These are phyloP conservation scores for Alternaria angustiovoidea DNA, from an alignment of 2,329 filamentous ascomycete genomes.

Conservation along the genomic window DNA sequence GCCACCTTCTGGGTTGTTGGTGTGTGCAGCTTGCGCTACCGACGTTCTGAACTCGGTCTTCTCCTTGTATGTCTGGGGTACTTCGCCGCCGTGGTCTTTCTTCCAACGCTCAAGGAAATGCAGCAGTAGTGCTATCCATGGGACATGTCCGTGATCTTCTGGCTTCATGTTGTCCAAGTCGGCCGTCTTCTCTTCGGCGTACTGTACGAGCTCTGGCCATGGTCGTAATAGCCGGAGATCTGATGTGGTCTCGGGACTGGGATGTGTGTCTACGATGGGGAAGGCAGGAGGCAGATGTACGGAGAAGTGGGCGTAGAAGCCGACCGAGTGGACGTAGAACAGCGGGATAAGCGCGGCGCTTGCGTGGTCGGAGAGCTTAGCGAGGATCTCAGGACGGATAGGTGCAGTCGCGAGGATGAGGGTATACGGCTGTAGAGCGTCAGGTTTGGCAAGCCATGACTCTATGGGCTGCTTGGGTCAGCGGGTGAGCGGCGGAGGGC, in stretches of 20 bases:
- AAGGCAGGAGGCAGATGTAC: conserved; percentile 79
- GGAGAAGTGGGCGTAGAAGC: conserved; percentile 92
- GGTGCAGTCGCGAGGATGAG: conserved; percentile 70
- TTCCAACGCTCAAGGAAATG: conserved; percentile 87
- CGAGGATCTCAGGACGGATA: conserved; percentile 61
- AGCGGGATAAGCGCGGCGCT: conserved; percentile 71
- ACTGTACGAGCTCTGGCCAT: conserved; percentile 81
- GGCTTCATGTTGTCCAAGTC: conserved; percentile 74
- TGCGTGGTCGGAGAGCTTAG: conserved; percentile 60
- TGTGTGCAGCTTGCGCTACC: conserved; percentile 73
- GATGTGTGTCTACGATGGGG: conserved; percentile 94
- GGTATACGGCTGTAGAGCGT: conserved; percentile 60
- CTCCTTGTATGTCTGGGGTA: conserved; percentile 80
- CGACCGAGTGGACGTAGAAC: conserved; percentile 85
- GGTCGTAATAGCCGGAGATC: conserved; percentile 85
- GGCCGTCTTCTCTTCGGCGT: conserved; percentile 71
- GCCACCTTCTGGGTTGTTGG: conserved; percentile 78
- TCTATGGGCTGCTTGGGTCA: conserved; percentile 52
- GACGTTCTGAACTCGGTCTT: conserved; percentile 82
- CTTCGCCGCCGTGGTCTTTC: conserved; percentile 68
- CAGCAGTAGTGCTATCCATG: conserved; percentile 83
- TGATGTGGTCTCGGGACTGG: conserved; percentile 81
- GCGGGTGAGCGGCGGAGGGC: neutral
- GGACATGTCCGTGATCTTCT: conserved; percentile 90
- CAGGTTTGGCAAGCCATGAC: conserved; percentile 53